Base-by-base conservation (phyloP, 2,329 filamentous ascomycete genomes). In the Colletotrichum salicis region DNA sequence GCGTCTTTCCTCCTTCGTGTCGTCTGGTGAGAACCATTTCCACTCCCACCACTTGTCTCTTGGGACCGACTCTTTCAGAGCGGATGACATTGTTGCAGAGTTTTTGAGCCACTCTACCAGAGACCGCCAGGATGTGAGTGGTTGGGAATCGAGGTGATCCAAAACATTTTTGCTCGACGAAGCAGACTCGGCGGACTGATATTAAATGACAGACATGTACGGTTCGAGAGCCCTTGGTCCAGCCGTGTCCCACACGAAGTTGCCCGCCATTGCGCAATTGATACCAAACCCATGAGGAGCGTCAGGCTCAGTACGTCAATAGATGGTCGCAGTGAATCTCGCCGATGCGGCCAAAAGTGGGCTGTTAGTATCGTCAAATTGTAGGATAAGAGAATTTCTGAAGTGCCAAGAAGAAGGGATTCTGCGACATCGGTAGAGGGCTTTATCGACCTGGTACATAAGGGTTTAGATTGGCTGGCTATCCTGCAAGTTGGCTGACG, bases 21-120 rank as follows among this genome's bases (percentile, higher is more conserved):
- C 88, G 12, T 85, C 78, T 31, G 83, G 78, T 5, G 85, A 78
- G 76, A 84, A 88, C 86, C 86, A 88, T 67, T 85, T 80, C 68
- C 82, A 75, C 45, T 82, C 75, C 67, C 80, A 82, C 81, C 81
- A 82, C 69, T 79, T 59, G 6, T 80, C 73, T 45, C 57, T 35
- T 5, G 37, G 55, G 8, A 66, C 41, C 6, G 63, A 59, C 6
- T 37, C 37, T 12, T 59, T 66, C 1, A 58, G 12, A 27, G 54
- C 37, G 15, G 63, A 51, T 6, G 63, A n/a, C 63, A 65, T 65
- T 3, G 11, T 15, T 7, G 13, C 22, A 41, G 8, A 48, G 19
- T 11, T 2, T 12, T 10, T 11, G 29, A 2, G 41, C 8, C 15
- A 33, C 1, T 27, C 5, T 1, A 15, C 4, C 29, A 35, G 59